Conservation (phyloP, 1,284 basidiomycete genomes). For the Agaricales sp. region DNA sequence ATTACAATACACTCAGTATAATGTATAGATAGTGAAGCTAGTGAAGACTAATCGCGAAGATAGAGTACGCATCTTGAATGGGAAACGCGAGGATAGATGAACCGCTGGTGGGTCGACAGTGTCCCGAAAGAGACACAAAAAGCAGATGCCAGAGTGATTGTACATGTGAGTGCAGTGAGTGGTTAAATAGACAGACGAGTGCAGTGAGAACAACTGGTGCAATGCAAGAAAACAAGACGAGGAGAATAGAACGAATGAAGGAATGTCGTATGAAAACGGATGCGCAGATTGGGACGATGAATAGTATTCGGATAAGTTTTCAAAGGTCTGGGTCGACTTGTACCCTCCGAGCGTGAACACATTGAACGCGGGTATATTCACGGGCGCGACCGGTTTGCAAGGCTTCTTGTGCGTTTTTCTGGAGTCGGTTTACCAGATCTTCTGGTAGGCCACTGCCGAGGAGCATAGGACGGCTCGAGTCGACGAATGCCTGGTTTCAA, state of each 20-base stretch:
- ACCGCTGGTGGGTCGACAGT: no score
- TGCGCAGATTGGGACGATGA: no score
- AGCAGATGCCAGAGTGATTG: no score
- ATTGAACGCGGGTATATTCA: constrained; percentile 43
- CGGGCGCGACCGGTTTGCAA: constrained; percentile 34
- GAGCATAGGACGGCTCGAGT: constrained; percentile 54
- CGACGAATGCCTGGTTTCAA: constrained; percentile 43
- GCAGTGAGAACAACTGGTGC: neutral
- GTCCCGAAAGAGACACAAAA: no score
- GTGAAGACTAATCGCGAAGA: neutral
- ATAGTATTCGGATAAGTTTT: neutral
- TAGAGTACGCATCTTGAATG: no score
- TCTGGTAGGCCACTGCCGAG: constrained; percentile 49
- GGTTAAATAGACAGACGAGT: no score
- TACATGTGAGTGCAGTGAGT: no score
- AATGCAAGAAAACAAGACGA: neutral
- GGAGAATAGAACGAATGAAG: neutral
- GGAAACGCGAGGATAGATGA: no score
- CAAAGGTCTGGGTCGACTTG: constrained; percentile 3
- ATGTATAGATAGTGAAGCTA: neutral
- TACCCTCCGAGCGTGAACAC: constrained; percentile 48
- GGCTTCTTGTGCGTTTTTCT: constrained; percentile 39
- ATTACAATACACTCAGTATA: neutral
- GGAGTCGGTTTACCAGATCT: constrained; percentile 38
- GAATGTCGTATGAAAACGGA: no score